A percentile compares a stretch with the other conserved stretches of the same genome.
phyloP scores from a whole-genome alignment of 257 asterid genomes.

The Misopates orontium region DNA sequence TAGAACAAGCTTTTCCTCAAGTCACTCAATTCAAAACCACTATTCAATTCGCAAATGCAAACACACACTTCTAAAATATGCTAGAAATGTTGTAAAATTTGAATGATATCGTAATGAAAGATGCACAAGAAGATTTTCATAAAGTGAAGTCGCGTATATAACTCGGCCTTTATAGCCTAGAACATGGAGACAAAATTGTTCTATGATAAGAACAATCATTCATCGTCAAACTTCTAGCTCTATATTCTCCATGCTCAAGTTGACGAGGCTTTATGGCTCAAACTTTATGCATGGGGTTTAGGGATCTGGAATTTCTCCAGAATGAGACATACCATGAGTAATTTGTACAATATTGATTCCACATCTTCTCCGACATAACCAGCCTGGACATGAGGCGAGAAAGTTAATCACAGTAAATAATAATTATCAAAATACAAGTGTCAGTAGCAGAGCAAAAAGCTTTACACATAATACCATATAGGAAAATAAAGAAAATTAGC shows the following conservation, averaged over 20 bases:
- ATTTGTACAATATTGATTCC: constrained; percentile 76
- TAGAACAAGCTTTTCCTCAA: constrained; percentile 3
- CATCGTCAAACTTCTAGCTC: background rate
- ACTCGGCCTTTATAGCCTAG: too few relatives aligned
- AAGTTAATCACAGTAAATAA: constrained; percentile 16
- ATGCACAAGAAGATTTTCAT: background rate
- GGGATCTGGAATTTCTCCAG: constrained; percentile 20
- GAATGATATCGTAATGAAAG: background rate
- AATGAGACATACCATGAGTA: constrained; percentile 61
- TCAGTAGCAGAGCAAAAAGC: background rate
- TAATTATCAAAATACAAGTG: constrained; percentile 1
- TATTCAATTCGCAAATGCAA: too few relatives aligned
- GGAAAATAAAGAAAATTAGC: background rate
- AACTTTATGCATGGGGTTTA: constrained; percentile 1
- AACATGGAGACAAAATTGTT: constrained; percentile 12
- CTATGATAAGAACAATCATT: background rate
- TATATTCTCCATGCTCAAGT: background rate
- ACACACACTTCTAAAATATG: constrained; percentile 1
- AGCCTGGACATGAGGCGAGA: constrained; percentile 52
- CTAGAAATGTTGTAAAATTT: background rate
- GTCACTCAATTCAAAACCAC: constrained; percentile 11
- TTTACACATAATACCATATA: background rate
- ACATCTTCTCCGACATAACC: constrained; percentile 98
- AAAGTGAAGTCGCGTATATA: constrained; percentile 15
- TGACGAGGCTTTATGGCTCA: background rate